These are phyloP conservation scores for Phytophthora rubi DNA, from an alignment of 352 stramenopile species.

Conservation along the genomic window DNA sequence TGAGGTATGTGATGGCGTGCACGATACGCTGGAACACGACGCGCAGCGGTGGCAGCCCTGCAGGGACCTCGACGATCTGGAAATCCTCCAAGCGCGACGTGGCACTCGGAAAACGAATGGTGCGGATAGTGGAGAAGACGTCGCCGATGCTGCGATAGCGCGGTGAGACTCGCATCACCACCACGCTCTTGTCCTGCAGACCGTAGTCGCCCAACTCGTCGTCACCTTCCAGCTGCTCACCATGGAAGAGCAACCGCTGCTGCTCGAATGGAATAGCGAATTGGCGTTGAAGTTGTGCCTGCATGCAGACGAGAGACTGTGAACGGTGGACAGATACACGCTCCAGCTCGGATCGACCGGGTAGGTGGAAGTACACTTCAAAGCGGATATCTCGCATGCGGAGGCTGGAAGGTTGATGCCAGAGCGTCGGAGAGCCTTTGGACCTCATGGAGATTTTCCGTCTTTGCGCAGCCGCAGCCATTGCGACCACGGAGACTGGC, in stretches of 20 bases:
- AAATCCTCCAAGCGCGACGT: constrained; percentile 50
- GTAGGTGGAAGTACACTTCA: constrained; percentile 61
- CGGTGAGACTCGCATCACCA: constrained; percentile 55
- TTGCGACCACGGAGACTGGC: constrained; percentile 15
- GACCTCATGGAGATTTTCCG: constrained; percentile 12
- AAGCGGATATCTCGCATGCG: constrained; percentile 43
- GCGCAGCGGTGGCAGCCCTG: constrained; percentile 55
- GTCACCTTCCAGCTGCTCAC: constrained; percentile 64
- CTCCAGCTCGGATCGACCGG: constrained; percentile 39
- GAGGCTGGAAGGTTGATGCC: constrained; percentile 30
- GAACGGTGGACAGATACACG: constrained; percentile 49
- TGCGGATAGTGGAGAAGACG: constrained; percentile 66
- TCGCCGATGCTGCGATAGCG: constrained; percentile 70
- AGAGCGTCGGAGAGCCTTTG: constrained; percentile 1
- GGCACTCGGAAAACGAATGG: constrained; percentile 46
- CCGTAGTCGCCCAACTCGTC: constrained; percentile 65
- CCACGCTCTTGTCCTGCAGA: constrained; percentile 56
- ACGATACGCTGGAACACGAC: constrained; percentile 67
- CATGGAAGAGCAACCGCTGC: constrained; percentile 62
- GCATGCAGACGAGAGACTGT: constrained; percentile 58
- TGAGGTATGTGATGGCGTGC: constrained; percentile 65
- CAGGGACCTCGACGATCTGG: constrained; percentile 66
- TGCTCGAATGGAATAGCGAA: constrained; percentile 66
- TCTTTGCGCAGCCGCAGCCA: constrained; percentile 17
- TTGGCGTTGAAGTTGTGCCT: constrained; percentile 65